These are phyloP conservation scores for Beauveria rudraprayagi DNA, from an alignment of 2,329 filamentous ascomycete species.

Conservation along the genomic window DNA sequence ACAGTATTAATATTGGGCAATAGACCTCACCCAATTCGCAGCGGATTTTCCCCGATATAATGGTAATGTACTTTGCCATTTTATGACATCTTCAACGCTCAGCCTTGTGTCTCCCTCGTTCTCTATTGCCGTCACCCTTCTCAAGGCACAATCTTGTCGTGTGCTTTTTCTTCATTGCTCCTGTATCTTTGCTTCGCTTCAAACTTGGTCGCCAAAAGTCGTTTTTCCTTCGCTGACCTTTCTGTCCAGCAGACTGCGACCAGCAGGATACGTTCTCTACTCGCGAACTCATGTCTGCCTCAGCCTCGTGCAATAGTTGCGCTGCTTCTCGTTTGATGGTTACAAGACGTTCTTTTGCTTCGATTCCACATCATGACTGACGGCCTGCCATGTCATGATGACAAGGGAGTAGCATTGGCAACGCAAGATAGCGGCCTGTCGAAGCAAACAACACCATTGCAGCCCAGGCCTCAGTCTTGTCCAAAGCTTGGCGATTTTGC, in stretches of 20 bases:
- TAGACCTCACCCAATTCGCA: neutral
- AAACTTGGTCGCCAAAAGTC: neutral
- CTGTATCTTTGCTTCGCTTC: neutral
- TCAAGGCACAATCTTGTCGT: neutral
- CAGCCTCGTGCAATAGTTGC: neutral
- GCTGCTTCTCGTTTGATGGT: neutral
- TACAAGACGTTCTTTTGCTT: neutral
- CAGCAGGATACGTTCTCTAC: neutral
- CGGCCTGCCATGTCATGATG: neutral
- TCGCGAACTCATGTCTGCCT: neutral
- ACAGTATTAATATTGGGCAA: neutral
- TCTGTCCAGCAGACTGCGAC: neutral
- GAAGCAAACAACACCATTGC: neutral
- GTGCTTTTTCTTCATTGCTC: neutral
- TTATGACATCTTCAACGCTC: neutral
- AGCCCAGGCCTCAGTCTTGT: constrained; percentile 1
- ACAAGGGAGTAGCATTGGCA: neutral
- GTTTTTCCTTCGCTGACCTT: neutral
- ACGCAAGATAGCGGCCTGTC: neutral
- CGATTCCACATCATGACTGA: neutral
- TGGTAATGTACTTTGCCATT: neutral
- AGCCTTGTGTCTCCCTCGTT: neutral
- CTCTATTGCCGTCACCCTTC: neutral
- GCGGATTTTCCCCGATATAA: neutral
- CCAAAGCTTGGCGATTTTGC: constrained; percentile 10